These are phyloP conservation scores for Thuja plicata DNA, from an alignment of 83 land plant species.

Conservation along the genomic window DNA sequence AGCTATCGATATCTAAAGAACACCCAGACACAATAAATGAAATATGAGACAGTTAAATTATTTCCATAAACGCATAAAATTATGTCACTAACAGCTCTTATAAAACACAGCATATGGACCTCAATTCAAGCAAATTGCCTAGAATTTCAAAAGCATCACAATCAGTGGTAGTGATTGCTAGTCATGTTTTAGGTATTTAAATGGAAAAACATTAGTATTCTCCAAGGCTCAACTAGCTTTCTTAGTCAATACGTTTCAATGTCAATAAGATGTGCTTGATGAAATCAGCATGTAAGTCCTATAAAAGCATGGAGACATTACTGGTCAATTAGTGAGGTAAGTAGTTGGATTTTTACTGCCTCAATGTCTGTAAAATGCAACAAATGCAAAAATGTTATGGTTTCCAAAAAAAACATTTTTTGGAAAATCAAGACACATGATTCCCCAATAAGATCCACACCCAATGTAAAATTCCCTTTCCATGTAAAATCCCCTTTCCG, in stretches of 20 bases:
- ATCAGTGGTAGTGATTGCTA: neutral
- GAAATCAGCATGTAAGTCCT: neutral
- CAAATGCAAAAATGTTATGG: no score
- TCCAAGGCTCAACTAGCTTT: neutral
- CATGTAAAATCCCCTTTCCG: no score
- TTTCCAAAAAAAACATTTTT: no score
- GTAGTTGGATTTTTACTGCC: neutral
- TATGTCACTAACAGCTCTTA: neutral
- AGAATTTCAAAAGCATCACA: neutral
- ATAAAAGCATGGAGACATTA: neutral
- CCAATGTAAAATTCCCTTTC: no score
- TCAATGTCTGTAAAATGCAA: no score
- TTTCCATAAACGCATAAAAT: neutral
- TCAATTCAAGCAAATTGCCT: neutral
- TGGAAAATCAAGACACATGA: no score
- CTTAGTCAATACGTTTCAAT: neutral
- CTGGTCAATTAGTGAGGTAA: neutral
- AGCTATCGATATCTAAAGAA: neutral
- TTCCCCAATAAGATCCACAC: no score
- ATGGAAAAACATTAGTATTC: neutral
- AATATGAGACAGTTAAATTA: neutral
- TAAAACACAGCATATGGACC: neutral
- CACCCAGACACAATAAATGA: neutral
- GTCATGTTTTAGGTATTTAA: neutral
- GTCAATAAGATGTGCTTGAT: neutral